Evolutionary conservation across 306 rosid genomes (phyloP), one percentile per base, ranked within the genome.

Genomic region (Prunus padus): DNA sequence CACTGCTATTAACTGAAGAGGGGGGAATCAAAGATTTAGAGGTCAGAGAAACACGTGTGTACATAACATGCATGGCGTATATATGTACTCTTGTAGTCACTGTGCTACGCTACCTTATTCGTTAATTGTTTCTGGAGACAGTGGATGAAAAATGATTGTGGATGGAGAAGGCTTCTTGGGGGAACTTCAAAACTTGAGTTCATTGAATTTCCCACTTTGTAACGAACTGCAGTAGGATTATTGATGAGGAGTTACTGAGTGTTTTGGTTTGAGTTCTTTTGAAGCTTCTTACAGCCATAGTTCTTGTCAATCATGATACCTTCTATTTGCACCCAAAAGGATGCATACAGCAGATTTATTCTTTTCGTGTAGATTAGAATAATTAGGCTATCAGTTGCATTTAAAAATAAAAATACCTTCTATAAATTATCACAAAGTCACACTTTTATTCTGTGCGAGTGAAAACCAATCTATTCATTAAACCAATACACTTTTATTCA

Each of bases 1-100:
- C 79, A 89, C 97, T 33, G 97, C 99, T 45, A 91, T 96, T 78
- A 96, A 96, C 85, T 96, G 88, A 85, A 64, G 77, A 66, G 82
- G 30, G 66, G 73, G 74, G 59, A 70, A n/a, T 6, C 44, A 14
- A 22, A 2, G 57, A 18, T 18, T 52, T 63, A 30, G 65, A 16
- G n/a, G 28, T 42, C 60, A 46, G 65, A 61, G 40, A 67, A n/a
- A 15, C 44, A 33, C 52, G 76, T 74, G 77, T 93, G 94, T 91
- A 93, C 85, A 89, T 93, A 89, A 77, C 77, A 75, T 84, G 28
- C 18, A 59, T 44, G 63, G 87, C 80, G 69, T 79, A 77, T 77
- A 76, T 79, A 81, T 81, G 75, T 85, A 64, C 70, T 65, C 26
- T 52, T 46, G 8, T 65, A 76, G 80, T 82, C 83, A 45, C 67